These are phyloP conservation scores for Mycena maculata DNA, from an alignment of 768 basidiomycete species.

Conservation along the genomic window DNA sequence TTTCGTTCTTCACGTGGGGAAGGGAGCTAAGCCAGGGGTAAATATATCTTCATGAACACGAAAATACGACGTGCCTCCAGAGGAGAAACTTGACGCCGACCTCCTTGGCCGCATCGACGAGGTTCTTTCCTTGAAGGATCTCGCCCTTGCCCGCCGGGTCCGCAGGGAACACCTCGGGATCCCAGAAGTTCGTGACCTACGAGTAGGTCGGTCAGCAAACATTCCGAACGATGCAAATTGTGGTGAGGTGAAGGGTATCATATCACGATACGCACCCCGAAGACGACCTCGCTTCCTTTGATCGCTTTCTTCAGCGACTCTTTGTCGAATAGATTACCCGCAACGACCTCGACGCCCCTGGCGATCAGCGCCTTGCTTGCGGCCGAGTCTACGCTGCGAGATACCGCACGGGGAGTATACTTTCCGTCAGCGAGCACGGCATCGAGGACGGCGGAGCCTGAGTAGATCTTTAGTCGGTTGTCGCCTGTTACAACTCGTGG, in stretches of 20 bases:
- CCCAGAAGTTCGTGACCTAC: constrained; percentile 21
- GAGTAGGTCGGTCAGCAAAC: too few species aligned
- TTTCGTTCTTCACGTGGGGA: constrained; percentile 11
- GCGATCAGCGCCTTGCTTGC: background rate
- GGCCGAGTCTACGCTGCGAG: background rate
- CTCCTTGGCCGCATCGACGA: constrained; percentile 26
- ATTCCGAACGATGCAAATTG: too few species aligned
- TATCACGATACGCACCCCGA: background rate
- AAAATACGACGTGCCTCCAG: constrained; percentile 2
- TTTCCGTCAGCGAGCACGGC: background rate
- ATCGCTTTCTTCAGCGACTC: background rate
- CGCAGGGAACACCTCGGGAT: constrained; percentile 5
- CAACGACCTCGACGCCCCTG: background rate
- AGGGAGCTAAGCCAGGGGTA: constrained; percentile 10
- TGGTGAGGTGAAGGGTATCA: too few species aligned
- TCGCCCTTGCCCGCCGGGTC: constrained; percentile 10
- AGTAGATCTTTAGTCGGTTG: background rate
- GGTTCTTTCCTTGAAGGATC: constrained; percentile 17
- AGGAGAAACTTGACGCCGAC: constrained; percentile 26
- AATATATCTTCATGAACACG: background rate
- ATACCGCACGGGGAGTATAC: background rate
- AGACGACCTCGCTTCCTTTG: background rate
- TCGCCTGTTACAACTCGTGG: background rate
- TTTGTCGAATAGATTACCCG: background rate
- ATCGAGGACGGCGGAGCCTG: background rate